Evolutionary conservation across 257 asterid species (phyloP).

Genomic region (Linaria vulgaris): DNA sequence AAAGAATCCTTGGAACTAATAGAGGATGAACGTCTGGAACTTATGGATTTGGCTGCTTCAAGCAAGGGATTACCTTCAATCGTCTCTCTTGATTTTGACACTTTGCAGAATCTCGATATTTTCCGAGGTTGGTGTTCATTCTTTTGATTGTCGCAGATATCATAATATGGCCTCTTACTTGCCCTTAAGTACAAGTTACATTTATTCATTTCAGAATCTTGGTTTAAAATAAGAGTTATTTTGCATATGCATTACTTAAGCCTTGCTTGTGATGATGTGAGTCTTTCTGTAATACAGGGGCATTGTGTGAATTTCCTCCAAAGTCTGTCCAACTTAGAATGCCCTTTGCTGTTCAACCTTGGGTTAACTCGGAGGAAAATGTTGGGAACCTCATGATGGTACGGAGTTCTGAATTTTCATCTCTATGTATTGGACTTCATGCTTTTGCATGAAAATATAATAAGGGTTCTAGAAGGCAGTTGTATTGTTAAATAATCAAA

Average conservation of each 20-base stretch:
- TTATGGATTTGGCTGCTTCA: slow-evolving; percentile 95
- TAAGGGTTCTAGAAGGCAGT: neutral
- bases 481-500: slow-evolving; percentile 23
- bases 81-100: slow-evolving; percentile 77
- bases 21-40: slow-evolving; percentile 96
- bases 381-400: slow-evolving; percentile 97
- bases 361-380: slow-evolving; percentile 89
- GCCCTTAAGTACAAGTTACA: neutral
- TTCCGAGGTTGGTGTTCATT: slow-evolving; percentile 71
- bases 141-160: neutral
- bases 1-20: slow-evolving; percentile 94
- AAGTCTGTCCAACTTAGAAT: slow-evolving; percentile 67
- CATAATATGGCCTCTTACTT: neutral
- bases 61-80: slow-evolving; percentile 85
- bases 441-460: neutral
- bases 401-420: slow-evolving; percentile 23
- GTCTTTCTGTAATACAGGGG: slow-evolving; percentile 51
- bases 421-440: neutral
- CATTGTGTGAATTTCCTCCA: slow-evolving; percentile 88
- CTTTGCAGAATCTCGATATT: slow-evolving; percentile 81
- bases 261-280: slow-evolving; percentile 16
- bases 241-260: slow-evolving; percentile 2
- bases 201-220: neutral
- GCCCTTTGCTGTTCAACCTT: slow-evolving; percentile 84
- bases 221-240: neutral